Percentiles rank a stretch among this genome's conserved stretches.
Evolutionary conservation across 345 rosid species (phyloP).

Genomic region (Aquilaria sinensis): DNA sequence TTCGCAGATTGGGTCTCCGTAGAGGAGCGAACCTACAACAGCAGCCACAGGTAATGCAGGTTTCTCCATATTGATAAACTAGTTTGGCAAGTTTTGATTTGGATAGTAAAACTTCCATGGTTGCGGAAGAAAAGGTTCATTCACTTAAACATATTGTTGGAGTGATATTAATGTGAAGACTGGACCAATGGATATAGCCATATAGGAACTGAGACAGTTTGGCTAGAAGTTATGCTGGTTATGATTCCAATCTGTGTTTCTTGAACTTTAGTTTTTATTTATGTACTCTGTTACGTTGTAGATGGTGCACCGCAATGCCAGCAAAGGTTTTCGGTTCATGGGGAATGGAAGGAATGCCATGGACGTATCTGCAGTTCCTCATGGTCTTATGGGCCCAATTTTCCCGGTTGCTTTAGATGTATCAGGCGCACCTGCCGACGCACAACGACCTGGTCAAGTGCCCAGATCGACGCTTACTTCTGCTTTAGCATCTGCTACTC

Average conservation of each 20-base stretch:
- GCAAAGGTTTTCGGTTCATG: conserved; percentile 37
- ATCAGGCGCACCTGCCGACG: conserved; percentile 28
- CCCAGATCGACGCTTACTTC: conserved; percentile 46
- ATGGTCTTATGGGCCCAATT: conserved; percentile 30
- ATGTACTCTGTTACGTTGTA: conserved; percentile 1
- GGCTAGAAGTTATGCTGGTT: too few relatives aligned
- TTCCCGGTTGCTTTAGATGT: conserved; percentile 37
- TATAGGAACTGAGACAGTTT: too few relatives aligned
- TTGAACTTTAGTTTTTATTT: too few relatives aligned
- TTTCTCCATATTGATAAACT: background rate
- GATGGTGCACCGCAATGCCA: conserved; percentile 33
- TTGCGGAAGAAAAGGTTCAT: too few relatives aligned
- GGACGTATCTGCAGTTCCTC: conserved; percentile 36
- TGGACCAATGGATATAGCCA: too few relatives aligned
- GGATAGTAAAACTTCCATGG: too few relatives aligned
- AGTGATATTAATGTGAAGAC: too few relatives aligned
- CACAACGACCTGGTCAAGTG: conserved; percentile 18
- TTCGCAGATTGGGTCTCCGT: conserved; percentile 40
- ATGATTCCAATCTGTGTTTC: too few relatives aligned
- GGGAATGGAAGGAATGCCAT: conserved; percentile 28
- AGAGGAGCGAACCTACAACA: conserved; percentile 39
- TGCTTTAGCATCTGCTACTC: conserved; percentile 47
- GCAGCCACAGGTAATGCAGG: conserved; percentile 26
- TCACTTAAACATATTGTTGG: too few relatives aligned
- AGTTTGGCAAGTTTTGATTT: too few relatives aligned